A percentile compares a stretch with the other conserved stretches of the same genome.
These are phyloP conservation scores for Euphorbia schlechtendalii DNA, from an alignment of 441 rosid species.

Conservation along the genomic window DNA sequence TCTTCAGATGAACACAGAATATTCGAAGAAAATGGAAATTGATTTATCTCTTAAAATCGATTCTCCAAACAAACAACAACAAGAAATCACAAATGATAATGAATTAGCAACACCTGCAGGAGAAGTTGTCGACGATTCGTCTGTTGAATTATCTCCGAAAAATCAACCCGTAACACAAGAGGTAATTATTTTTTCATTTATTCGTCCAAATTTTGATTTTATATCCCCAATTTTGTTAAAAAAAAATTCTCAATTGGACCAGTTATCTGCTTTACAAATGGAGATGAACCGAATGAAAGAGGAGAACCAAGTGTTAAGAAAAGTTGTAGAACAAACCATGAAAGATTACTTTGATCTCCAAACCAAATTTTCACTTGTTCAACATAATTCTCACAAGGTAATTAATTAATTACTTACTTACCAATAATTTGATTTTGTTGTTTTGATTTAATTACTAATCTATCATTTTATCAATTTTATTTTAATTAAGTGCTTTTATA, in stretches of 20 bases:
- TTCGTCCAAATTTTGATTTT: no score
- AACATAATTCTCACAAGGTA: constrained; percentile 44
- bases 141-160: constrained; percentile 17
- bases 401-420: no score
- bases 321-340: constrained; percentile 60
- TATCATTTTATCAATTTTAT: background rate
- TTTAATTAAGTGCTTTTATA: background rate
- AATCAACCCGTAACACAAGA: constrained; percentile 31
- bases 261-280: constrained; percentile 52
- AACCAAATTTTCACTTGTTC: constrained; percentile 42
- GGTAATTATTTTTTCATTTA: constrained; percentile 26
- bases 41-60: constrained; percentile 59
- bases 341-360: constrained; percentile 66
- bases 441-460: background rate
- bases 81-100: constrained; percentile 5
- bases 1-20: background rate
- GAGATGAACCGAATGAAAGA: constrained; percentile 70
- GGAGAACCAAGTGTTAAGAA: constrained; percentile 62
- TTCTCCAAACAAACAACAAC: constrained; percentile 13
- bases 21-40: constrained; percentile 31
- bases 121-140: constrained; percentile 18
- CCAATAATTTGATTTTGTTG: background rate
- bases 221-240: no score
- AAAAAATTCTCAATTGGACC: background rate
- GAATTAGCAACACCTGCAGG: constrained; percentile 12